Conservation (phyloP, 164 flowering plant genomes). For the Warburgia ugandensis region DNA sequence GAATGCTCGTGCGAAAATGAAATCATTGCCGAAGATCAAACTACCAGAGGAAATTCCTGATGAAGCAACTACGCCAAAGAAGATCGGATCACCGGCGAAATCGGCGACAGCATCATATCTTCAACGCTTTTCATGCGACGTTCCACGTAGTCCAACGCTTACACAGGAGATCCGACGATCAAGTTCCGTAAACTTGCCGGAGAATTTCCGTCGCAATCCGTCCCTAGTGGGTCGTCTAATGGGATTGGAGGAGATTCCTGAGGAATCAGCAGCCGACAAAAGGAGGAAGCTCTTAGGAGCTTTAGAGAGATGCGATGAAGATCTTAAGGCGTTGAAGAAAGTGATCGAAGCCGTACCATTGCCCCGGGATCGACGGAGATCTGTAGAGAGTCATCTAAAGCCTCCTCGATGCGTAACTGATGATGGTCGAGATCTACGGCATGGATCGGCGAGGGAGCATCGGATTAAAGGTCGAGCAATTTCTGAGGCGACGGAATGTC, state of each 20-base stretch:
- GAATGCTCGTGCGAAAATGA: background rate
- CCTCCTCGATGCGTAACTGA: conserved; percentile 2
- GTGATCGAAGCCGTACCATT: conserved; percentile 47
- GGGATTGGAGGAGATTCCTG: conserved; percentile 24
- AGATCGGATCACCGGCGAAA: background rate
- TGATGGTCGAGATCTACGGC: conserved; percentile 7
- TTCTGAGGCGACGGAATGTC: background rate
- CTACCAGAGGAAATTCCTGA: background rate
- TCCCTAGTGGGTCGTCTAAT: conserved; percentile 36
- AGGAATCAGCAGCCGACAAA: conserved; percentile 37
- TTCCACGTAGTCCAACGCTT: conserved; percentile 44
- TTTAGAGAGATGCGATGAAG: conserved; percentile 72
- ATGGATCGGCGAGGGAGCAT: background rate
- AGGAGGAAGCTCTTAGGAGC: conserved; percentile 54
- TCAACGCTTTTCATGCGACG: conserved; percentile 26
- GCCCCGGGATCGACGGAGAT: conserved; percentile 9
- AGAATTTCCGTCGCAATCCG: conserved; percentile 10
- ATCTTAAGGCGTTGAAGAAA: conserved; percentile 54
- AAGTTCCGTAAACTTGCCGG: conserved; percentile 16
- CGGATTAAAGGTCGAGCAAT: conserved; percentile 3
- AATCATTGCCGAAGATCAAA: too few relatives aligned
- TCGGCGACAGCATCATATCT: background rate
- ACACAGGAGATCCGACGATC: conserved; percentile 45
- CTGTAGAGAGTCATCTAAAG: background rate
- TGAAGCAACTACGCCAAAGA: background rate